Base-by-base conservation (phyloP, 2,329 filamentous ascomycete genomes). In the Colletotrichum salicis region DNA sequence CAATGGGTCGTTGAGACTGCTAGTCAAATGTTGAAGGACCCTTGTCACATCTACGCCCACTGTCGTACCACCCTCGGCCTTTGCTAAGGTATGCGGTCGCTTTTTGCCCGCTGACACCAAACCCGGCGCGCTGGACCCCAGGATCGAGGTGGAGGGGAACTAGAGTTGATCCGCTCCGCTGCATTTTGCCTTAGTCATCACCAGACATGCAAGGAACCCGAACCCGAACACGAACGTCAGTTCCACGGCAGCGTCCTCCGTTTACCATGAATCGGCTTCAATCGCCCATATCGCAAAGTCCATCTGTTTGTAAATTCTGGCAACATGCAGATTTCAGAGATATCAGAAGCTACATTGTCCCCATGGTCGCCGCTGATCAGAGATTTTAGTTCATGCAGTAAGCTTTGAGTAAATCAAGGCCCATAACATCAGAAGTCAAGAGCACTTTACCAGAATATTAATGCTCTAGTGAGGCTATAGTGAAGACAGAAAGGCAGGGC, bases 21-120 rank as follows among this genome's bases (percentile, higher is more conserved):
- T 57, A 12, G 66, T n/a, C 55, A 58, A 58, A 51, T 45, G 31
- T 41, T 19, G 69, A 64, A 68, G 48, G 45, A 45, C 59, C 59
- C 66, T 48, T 64, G 59, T 31, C 33, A 41, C 62, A 54, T 48
- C 41, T 37, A 33, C 65, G 55, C 54, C 59, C 59, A 60, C 59
- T 64, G 59, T 72, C 66, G 66, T 64, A 64, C 70, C 70, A 72
- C 51, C 51, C 56, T 15, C 22, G 24, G 35, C 35, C 13, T n/a
- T n/a, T 54, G 37, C 31, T 41, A 41, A 41, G 37, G 15, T 31
- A 24, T 31, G 35, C 67, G 35, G 61, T 58, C 41, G n/a, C 52
- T 41, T 45, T 35, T 7, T 54, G 45, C 19, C 54, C 29, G 37
- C 66, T 60, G 54, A 54, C 15, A 8, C 12, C 24, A 52, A 33